Evolutionary conservation across 495 filamentous ascomycete genomes (phyloP), one percentile per base, ranked within the genome.

Genomic region (Penicillium goetzii): DNA sequence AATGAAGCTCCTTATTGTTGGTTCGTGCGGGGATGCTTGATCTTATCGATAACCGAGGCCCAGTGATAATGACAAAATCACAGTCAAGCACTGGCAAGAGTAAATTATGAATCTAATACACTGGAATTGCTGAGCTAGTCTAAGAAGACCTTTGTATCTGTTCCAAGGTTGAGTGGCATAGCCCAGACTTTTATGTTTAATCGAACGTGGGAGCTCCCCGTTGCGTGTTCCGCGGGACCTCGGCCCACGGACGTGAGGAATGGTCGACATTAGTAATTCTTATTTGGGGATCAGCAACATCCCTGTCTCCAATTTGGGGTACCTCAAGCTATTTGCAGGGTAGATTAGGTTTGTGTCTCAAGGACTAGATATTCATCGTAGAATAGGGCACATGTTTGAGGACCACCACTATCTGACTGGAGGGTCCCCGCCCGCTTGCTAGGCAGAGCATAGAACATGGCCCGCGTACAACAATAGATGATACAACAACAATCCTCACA

Each of bases 1-100:
- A 55, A 23, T 2, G 25, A 32, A n/a, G n/a, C 34, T 43, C n/a
- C 41, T 49, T 7, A 30, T n/a, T 59, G 56, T 53, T 58, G 47
- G 33, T 34, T 47, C 17, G 61, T 64, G 62, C 62, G 62, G 62
- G 62, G 62, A 62, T 59, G 54, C 14, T 58, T 9, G 28, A 36
- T 23, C 64, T 66, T 66, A 66, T 66, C 59, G 63, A 66, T 63
- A 67, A 64, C 61, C 60, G 64, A 66, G 64, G 64, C n/a, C 4
- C 25, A 61, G 25, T 40, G 41, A 56, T n/a, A 41, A 47, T 28
- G 38, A 36, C 33, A 19, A 30, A 55, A 55, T 55, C 32, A 33
- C 52, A 36, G n/a, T 34, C 6, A 30, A 58, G 55, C 41, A n/a
- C 33, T 25, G 23, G 36, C 8, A 14, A 40, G 25, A 51, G 8